Percentiles rank a stretch among this genome's conserved stretches.
These are phyloP conservation scores for Medicago arabica DNA, from an alignment of 306 rosid species.

Conservation along the genomic window DNA sequence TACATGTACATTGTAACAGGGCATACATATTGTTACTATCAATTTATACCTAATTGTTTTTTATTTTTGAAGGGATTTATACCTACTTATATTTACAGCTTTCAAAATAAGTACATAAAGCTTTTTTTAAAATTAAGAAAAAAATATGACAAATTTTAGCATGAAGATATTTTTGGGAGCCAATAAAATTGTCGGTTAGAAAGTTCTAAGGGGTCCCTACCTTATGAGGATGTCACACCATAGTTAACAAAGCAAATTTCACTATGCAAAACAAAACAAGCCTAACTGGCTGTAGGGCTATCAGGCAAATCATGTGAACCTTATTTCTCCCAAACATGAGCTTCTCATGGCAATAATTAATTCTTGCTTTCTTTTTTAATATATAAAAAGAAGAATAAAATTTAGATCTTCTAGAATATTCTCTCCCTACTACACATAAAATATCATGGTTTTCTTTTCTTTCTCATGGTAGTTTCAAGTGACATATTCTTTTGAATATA, in stretches of 20 bases:
- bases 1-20: too few species aligned
- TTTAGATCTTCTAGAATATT: conserved; percentile 35
- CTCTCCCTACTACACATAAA: background rate
- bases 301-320: conserved; percentile 52
- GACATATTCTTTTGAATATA: background rate
- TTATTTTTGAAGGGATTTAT: background rate
- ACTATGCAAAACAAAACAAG: conserved; percentile 33
- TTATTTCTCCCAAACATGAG: conserved; percentile 41
- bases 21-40: too few species aligned
- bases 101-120: background rate
- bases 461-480: background rate
- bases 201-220: conserved; percentile 24
- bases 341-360: conserved; percentile 39
- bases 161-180: conserved; percentile 37
- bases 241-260: conserved; percentile 19
- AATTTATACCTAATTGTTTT: too few species aligned
- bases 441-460: background rate
- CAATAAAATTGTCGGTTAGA: conserved; percentile 42
- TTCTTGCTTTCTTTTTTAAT: background rate
- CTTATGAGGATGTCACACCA: conserved; percentile 22
- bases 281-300: conserved; percentile 41
- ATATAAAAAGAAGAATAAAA: background rate
- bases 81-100: background rate
- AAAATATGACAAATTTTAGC: background rate
- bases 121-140: background rate